phyloP scores from a whole-genome alignment of 352 stramenopile species.

The Globisporangium ultimum region DNA sequence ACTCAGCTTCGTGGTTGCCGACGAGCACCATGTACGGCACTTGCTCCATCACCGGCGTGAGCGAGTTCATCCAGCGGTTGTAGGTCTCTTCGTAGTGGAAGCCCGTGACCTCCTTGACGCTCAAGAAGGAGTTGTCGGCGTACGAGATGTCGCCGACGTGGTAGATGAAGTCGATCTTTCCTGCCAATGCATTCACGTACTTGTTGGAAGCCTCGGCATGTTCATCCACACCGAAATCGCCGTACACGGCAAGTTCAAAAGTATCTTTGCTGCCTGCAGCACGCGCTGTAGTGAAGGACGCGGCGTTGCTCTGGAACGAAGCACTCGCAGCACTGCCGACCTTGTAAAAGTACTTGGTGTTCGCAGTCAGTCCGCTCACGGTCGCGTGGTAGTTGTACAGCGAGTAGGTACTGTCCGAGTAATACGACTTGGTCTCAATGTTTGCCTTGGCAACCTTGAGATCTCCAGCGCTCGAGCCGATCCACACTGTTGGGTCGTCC shows the following conservation, averaged over 20 bases:
- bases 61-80: constrained; percentile 81
- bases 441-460: constrained; percentile 19
- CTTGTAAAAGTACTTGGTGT: constrained; percentile 48
- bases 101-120: constrained; percentile 20
- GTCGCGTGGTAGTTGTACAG: constrained; percentile 42
- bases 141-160: constrained; percentile 74
- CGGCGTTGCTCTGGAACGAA: constrained; percentile 27
- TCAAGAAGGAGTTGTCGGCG: constrained; percentile 27
- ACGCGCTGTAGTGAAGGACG: constrained; percentile 34
- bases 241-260: constrained; percentile 59
- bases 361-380: constrained; percentile 20
- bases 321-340: constrained; percentile 25
- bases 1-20: constrained; percentile 89
- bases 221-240: constrained; percentile 40
- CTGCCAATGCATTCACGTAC: constrained; percentile 32
- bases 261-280: constrained; percentile 18
- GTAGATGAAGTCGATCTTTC: constrained; percentile 54
- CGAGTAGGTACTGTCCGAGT: constrained; percentile 42
- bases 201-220: constrained; percentile 36
- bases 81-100: constrained; percentile 89
- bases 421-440: constrained; percentile 40
- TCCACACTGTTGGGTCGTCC: constrained; percentile 40
- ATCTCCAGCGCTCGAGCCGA: constrained; percentile 24
- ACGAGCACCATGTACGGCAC: constrained; percentile 83
- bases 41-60: constrained; percentile 43